Percentiles rank a stretch among this genome's conserved stretches.
phyloP scores from a whole-genome alignment of 2,329 filamentous ascomycete genomes.

The Tolypocladium album region DNA sequence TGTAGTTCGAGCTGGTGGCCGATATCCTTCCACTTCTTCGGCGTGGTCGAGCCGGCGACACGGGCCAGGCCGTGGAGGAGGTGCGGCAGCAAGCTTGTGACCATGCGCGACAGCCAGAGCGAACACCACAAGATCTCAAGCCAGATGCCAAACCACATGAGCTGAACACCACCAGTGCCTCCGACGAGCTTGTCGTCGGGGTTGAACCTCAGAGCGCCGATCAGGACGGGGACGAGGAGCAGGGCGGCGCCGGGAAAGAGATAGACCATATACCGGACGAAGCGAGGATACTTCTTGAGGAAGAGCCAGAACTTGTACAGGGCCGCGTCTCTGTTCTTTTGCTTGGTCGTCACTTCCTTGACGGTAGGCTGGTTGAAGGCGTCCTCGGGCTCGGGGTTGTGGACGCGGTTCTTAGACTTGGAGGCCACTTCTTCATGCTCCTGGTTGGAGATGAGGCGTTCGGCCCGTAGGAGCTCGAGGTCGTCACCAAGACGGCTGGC shows the following conservation, averaged over 20 bases:
- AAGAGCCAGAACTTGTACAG: slow-evolving; percentile 31
- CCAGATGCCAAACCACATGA: slow-evolving; percentile 94
- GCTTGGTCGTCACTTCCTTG: slow-evolving; percentile 17
- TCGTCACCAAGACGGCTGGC: slow-evolving; percentile 33
- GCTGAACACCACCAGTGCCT: slow-evolving; percentile 60
- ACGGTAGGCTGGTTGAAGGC: slow-evolving; percentile 28
- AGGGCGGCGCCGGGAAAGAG: slow-evolving; percentile 32
- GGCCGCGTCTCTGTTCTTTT: slow-evolving; percentile 20
- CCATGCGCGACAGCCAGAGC: slow-evolving; percentile 63
- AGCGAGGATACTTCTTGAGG: slow-evolving; percentile 38
- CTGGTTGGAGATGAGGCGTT: slow-evolving; percentile 33
- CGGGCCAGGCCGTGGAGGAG: slow-evolving; percentile 47
- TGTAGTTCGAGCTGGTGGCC: slow-evolving; percentile 78
- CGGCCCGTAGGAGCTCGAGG: slow-evolving; percentile 36
- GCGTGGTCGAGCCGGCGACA: slow-evolving; percentile 69
- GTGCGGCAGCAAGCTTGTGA: slow-evolving; percentile 38
- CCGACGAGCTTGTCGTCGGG: slow-evolving; percentile 36
- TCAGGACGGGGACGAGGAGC: slow-evolving; percentile 34
- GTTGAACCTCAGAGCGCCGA: slow-evolving; percentile 29
- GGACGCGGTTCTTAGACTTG: slow-evolving; percentile 18
- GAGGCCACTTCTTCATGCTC: slow-evolving; percentile 20
- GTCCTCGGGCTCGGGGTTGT: slow-evolving; percentile 29
- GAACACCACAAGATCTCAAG: slow-evolving; percentile 88
- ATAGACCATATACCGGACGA: slow-evolving; percentile 38
- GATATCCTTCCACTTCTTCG: slow-evolving; percentile 89